phyloP scores from a whole-genome alignment of 1,284 basidiomycete species.

The Malassezia globosa region DNA sequence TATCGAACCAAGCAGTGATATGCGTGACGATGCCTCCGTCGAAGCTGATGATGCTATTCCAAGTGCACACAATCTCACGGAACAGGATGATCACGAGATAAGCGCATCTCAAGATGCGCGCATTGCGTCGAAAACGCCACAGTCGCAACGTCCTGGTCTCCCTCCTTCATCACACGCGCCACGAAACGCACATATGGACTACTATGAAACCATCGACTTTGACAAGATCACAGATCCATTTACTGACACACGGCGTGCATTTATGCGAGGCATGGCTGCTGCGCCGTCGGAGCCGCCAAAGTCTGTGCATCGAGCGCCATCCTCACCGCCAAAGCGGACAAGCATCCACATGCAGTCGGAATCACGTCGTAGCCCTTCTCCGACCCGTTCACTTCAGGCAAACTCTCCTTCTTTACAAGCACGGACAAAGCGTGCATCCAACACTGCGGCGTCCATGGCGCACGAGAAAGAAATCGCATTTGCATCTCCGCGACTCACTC shows the following conservation, averaged over 20 bases:
- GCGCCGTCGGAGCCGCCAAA: conserved; percentile 2
- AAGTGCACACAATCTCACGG: neutral
- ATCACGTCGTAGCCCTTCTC: too few species aligned
- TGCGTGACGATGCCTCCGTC: neutral
- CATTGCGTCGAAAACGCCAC: neutral
- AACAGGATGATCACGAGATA: neutral
- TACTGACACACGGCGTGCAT: conserved; percentile 15
- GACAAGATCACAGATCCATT: conserved; percentile 19
- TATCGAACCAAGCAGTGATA: neutral
- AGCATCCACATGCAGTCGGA: too few species aligned
- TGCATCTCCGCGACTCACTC: too few species aligned
- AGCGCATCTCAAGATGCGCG: too few species aligned
- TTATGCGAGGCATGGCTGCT: conserved; percentile 13
- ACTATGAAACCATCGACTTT: conserved; percentile 15
- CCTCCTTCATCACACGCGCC: neutral
- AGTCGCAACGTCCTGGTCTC: neutral
- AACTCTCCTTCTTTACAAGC: too few species aligned
- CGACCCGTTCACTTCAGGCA: too few species aligned
- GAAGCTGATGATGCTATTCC: neutral
- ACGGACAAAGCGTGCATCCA: too few species aligned
- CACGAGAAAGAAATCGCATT: too few species aligned
- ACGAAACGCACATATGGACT: neutral
- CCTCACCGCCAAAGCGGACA: neutral
- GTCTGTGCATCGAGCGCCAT: neutral
- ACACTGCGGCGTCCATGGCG: too few species aligned